phyloP scores from a whole-genome alignment of 305 asterid genomes.

The Fraxinus nigra region DNA sequence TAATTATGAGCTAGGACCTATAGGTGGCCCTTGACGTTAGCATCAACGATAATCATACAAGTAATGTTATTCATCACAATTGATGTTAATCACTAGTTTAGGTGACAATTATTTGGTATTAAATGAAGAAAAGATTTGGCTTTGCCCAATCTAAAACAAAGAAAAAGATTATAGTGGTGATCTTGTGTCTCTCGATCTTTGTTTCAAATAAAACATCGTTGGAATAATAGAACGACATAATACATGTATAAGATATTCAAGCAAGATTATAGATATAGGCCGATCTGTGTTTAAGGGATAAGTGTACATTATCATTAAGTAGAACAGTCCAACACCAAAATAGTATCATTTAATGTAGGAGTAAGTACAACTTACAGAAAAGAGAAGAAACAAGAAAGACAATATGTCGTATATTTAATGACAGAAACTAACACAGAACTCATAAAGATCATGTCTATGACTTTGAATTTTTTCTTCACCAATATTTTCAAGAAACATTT shows the following conservation, averaged over 20 bases:
- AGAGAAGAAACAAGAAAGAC: background rate
- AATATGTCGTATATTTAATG: background rate
- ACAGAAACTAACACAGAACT: background rate
- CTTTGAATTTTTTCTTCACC: background rate
- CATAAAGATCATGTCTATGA: background rate
- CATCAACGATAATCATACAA: no score
- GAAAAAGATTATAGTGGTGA: background rate
- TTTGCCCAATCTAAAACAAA: background rate
- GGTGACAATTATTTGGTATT: no score
- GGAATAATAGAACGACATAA: background rate
- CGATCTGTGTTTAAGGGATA: background rate
- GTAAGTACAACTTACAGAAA: background rate
- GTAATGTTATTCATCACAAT: no score
- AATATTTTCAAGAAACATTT: background rate
- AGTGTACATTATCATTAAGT: background rate
- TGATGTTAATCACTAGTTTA: no score
- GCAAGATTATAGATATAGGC: background rate
- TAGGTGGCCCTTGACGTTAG: no score
- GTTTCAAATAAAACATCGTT: background rate
- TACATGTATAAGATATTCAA: background rate
- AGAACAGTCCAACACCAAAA: background rate
- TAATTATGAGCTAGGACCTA: no score
- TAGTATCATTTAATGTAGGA: background rate
- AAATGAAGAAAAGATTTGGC: background rate
- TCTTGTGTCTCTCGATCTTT: background rate